Evolutionary conservation across 805 yeast species (phyloP).

Genomic region (Yamadazyma philogaea): DNA sequence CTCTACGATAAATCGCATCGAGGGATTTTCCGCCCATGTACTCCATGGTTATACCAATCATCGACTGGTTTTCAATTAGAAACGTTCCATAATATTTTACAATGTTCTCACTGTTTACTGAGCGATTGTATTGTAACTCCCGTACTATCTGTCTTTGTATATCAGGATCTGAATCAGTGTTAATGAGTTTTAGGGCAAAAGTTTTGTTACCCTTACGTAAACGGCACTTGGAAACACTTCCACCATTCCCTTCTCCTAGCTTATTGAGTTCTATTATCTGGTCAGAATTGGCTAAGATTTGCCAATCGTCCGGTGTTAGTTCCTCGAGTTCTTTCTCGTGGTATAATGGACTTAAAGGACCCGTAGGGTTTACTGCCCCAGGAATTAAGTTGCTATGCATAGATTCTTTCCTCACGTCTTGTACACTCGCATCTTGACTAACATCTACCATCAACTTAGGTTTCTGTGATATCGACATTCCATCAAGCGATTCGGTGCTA

Average conservation of each 20-base stretch:
- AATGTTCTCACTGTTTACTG: conserved; percentile 78
- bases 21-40: conserved; percentile 91
- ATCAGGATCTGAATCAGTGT: conserved; percentile 78
- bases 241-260: conserved; percentile 94
- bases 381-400: conserved; percentile 3
- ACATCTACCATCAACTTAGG: not conserved
- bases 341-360: conserved; percentile 8
- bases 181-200: conserved; percentile 79
- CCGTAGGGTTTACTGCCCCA: conserved; percentile 8
- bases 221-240: conserved; percentile 78
- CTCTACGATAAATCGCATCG: conserved; percentile 84
- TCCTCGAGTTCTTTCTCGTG: conserved; percentile 23
- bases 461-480: not conserved
- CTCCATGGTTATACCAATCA: conserved; percentile 95
- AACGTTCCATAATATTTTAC: conserved; percentile 94
- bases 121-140: conserved; percentile 83
- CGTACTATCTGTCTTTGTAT: conserved; percentile 86
- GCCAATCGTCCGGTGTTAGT: conserved; percentile 76
- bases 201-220: conserved; percentile 54
- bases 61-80: conserved; percentile 67
- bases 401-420: not conserved
- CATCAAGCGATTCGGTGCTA: not conserved
- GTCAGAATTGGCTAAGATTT: conserved; percentile 50
- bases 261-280: conserved; percentile 66
- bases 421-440: not conserved